Base-by-base conservation (phyloP, 1,284 basidiomycete genomes). In the Tilletia walkeri region DNA sequence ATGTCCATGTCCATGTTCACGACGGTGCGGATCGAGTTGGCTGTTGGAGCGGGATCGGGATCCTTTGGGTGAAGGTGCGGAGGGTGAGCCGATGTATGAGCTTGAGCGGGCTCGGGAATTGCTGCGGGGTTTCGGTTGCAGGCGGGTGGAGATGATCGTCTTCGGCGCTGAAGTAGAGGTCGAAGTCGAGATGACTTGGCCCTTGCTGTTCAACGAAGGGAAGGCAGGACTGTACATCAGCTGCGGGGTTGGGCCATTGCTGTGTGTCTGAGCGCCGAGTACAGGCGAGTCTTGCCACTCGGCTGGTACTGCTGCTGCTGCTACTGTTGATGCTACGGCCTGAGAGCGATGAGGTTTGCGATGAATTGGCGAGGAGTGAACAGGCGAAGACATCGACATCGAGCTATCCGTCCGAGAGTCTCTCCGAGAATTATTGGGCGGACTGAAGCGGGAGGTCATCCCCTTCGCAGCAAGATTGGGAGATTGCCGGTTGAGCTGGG, bases 381-480 rank as follows among this genome's bases (percentile, higher is more conserved):
- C 66, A 18, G 75, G 70, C 14, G 73, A 71, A 14, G 66, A n/a
- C 0, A 67, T 54, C 12, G 66, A 53, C 56, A 36, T 61, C 9
- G 56, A 36, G 24, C 14, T 16, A 7, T 61, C 16, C 56, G 24
- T 30, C 24, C 2, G 24, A 30, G 24, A 30, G 24, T 24, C 56
- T 36, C 24, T 61, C 56, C 36, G 45, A 76, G 82, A 81, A 34
- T 76, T 75, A 38, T 77, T 70, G 6, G 78, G 76, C 12, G 81
- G 80, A 70, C 76, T 82, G 68, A 79, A 74, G 24, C 56, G 56
- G 24, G 56, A 61, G 30, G 56, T 61, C 56, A 61, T 61, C 16
- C 56, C 56, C 70, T 80, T 78, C 47, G 76, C 73, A 4, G 74
- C 76, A 39, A 80, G 74, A 16, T 73, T 70, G 12, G 78, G 78